Evolutionary conservation across 768 basidiomycete genomes (phyloP).

Genomic region (Suillus weaverae): DNA sequence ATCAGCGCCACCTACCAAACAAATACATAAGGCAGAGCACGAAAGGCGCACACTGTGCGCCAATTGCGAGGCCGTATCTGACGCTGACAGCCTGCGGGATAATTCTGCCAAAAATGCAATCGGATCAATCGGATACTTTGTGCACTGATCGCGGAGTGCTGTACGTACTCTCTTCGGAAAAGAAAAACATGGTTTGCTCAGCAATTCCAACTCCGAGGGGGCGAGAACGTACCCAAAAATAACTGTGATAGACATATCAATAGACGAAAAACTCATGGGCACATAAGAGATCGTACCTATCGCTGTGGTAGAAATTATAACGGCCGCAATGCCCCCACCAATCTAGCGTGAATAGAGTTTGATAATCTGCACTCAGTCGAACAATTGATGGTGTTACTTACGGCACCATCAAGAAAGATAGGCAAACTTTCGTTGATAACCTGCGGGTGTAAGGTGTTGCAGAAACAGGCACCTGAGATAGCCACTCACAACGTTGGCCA

Average conservation of each 20-base stretch:
- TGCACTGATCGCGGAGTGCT: neutral
- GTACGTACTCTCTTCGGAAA: slow-evolving; percentile 38
- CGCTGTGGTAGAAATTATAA: slow-evolving; percentile 72
- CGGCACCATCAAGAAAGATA: slow-evolving; percentile 77
- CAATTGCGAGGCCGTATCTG: slow-evolving; percentile 78
- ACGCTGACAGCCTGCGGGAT: slow-evolving; percentile 75
- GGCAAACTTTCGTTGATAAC: slow-evolving; percentile 83
- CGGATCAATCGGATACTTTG: neutral
- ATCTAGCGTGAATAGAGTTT: slow-evolving; percentile 29
- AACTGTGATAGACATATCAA: slow-evolving; percentile 42
- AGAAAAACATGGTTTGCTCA: neutral
- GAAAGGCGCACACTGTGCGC: slow-evolving; percentile 74
- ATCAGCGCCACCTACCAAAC: slow-evolving; percentile 32
- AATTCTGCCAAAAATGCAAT: slow-evolving; percentile 40
- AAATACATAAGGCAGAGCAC: slow-evolving; percentile 75
- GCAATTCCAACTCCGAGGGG: neutral
- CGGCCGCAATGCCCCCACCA: slow-evolving; percentile 73
- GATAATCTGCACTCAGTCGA: slow-evolving; percentile 5
- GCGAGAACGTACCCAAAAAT: slow-evolving; percentile 69
- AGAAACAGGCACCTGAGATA: neutral
- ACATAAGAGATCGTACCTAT: slow-evolving; percentile 37
- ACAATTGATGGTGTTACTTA: slow-evolving; percentile 20
- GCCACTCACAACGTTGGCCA: slow-evolving; percentile 78
- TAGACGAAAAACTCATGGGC: neutral
- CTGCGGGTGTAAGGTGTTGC: slow-evolving; percentile 35